A percentile compares a stretch with the other conserved stretches of the same genome.
These are phyloP conservation scores for Saccharomycopsis hybrid DNA, from an alignment of 1,139 yeast genomes.

Conservation along the genomic window DNA sequence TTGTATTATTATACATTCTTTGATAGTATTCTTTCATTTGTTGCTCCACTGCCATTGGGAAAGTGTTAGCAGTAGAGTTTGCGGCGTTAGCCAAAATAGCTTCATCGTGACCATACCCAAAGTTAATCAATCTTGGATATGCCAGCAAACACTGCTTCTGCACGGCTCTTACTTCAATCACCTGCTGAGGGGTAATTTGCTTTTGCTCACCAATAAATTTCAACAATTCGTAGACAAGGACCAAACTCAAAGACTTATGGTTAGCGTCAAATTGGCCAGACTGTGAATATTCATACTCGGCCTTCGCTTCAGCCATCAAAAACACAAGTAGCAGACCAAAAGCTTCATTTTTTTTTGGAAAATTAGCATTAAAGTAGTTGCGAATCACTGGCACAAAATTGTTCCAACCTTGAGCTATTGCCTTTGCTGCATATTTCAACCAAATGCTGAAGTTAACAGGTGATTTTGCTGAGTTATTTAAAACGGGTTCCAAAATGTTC, in stretches of 20 bases:
- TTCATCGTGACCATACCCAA: constrained; percentile 86
- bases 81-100: constrained; percentile 68
- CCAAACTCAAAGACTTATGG: constrained; percentile 34
- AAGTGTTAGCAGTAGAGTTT: constrained; percentile 40
- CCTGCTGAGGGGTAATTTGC: constrained; percentile 37
- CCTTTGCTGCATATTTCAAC: constrained; percentile 28
- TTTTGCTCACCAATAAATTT: constrained; percentile 29
- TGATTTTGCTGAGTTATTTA: background rate
- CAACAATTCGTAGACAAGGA: constrained; percentile 35
- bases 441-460: constrained; percentile 26
- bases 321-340: constrained; percentile 29
- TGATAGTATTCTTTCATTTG: constrained; percentile 93
- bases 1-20: constrained; percentile 87
- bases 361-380: constrained; percentile 21
- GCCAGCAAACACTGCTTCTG: constrained; percentile 81
- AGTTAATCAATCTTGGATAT: constrained; percentile 86
- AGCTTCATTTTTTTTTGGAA: constrained; percentile 6
- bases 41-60: constrained; percentile 73
- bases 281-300: constrained; percentile 35
- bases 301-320: constrained; percentile 33
- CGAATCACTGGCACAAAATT: constrained; percentile 26
- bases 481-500: constrained; percentile 9
- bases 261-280: constrained; percentile 26
- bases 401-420: constrained; percentile 31
- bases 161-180: constrained; percentile 60